Conservation (phyloP, 106 monocot species). For the Chionographis japonica region DNA sequence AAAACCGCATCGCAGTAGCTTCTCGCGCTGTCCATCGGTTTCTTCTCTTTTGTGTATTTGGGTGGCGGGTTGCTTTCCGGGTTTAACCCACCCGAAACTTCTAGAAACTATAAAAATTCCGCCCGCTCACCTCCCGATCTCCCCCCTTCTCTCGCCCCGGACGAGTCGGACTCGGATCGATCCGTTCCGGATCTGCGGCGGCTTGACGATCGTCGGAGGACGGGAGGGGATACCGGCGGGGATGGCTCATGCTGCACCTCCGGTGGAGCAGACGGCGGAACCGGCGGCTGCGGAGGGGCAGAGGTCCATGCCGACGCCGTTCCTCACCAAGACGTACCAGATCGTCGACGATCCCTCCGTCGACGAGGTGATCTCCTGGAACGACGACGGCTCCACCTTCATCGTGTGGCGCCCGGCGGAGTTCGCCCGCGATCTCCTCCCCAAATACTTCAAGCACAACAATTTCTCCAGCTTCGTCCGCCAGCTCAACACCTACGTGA, state of each 20-base stretch:
- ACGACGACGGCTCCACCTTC: background rate
- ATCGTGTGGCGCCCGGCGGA: constrained; percentile 8
- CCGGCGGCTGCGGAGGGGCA: constrained; percentile 1
- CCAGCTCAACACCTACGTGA: background rate
- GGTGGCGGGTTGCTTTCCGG: background rate
- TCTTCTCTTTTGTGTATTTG: background rate
- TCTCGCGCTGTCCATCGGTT: background rate
- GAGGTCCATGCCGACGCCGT: constrained; percentile 1
- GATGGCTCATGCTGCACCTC: background rate
- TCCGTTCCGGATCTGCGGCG: too few species aligned
- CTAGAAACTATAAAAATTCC: background rate
- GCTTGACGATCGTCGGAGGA: too few species aligned
- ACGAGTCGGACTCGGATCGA: too few species aligned
- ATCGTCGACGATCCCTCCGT: background rate
- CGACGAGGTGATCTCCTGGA: background rate
- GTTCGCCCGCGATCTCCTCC: constrained; percentile 16
- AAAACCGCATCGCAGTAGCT: background rate
- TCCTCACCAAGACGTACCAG: constrained; percentile 4
- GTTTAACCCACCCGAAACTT: background rate
- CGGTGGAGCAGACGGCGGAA: background rate
- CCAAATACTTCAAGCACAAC: constrained; percentile 12
- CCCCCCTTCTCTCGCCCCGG: too few species aligned
- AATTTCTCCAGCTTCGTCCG: constrained; percentile 19
- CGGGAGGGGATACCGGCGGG: background rate
- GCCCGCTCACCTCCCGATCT: too few species aligned